Percentiles rank a stretch among this genome's conserved stretches.
These are phyloP conservation scores for Daldinia loculata DNA, from an alignment of 495 filamentous ascomycete genomes.

Conservation along the genomic window DNA sequence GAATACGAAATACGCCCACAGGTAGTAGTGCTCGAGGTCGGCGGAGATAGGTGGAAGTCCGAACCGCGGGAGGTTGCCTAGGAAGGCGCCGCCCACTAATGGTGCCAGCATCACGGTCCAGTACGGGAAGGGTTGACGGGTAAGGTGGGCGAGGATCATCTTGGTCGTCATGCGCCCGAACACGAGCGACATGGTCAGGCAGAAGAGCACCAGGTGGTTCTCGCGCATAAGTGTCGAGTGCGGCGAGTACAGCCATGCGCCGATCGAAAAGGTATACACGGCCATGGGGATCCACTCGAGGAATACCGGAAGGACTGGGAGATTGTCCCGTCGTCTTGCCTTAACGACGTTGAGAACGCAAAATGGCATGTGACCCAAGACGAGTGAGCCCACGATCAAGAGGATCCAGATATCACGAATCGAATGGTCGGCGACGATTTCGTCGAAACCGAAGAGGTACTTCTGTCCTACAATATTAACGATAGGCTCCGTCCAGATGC, in stretches of 20 bases:
- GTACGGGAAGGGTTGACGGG: constrained; percentile 92
- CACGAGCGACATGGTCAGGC: constrained; percentile 91
- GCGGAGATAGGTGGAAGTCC: constrained; percentile 71
- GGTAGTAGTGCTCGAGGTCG: constrained; percentile 77
- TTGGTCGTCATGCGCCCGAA: constrained; percentile 99
- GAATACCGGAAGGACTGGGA: constrained; percentile 85
- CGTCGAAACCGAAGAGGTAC: constrained; percentile 57
- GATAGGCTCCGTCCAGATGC: constrained; percentile 83
- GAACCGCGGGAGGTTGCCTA: constrained; percentile 82
- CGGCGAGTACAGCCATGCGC: constrained; percentile 87
- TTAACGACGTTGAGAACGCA: constrained; percentile 82
- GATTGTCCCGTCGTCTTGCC: constrained; percentile 73
- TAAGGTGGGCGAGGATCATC: constrained; percentile 96
- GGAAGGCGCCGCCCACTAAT: constrained; percentile 80
- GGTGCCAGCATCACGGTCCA: constrained; percentile 93
- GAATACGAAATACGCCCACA: constrained; percentile 82
- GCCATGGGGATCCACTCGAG: constrained; percentile 94
- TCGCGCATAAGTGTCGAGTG: constrained; percentile 79
- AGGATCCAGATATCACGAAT: constrained; percentile 89
- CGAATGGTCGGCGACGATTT: constrained; percentile 70
- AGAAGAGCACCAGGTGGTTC: constrained; percentile 91
- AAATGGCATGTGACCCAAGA: constrained; percentile 82
- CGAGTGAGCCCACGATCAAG: constrained; percentile 74
- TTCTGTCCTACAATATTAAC: constrained; percentile 67
- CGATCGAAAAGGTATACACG: constrained; percentile 75